Evolutionary conservation across 345 rosid species (phyloP).

Genomic region (Pugionium cornutum): DNA sequence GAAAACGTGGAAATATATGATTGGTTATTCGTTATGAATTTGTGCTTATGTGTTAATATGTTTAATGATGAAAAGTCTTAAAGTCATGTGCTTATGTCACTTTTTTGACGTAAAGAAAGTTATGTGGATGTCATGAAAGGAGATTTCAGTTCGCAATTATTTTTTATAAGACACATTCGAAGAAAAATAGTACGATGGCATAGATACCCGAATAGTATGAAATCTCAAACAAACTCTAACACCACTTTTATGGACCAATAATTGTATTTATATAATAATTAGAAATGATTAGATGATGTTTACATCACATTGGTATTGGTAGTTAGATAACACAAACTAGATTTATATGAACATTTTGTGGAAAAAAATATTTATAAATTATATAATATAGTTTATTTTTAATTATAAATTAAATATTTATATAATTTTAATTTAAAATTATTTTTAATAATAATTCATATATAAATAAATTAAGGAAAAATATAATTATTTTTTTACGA

Average conservation of each 20-base stretch:
- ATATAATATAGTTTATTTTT: too few relatives aligned
- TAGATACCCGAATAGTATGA: background rate
- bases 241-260: background rate
- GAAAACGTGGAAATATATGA: conserved; percentile 4
- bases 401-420: too few relatives aligned
- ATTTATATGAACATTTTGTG: too few relatives aligned
- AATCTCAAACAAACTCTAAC: background rate
- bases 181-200: background rate
- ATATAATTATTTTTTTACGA: too few relatives aligned
- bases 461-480: too few relatives aligned
- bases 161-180: background rate
- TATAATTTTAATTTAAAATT: too few relatives aligned
- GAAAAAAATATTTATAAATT: too few relatives aligned
- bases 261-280: background rate
- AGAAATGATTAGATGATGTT: background rate
- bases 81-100: conserved; percentile 8
- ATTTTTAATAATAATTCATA: too few relatives aligned
- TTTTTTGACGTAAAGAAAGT: conserved; percentile 2
- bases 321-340: background rate
- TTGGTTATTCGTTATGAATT: background rate
- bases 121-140: background rate
- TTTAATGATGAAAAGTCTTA: background rate
- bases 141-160: background rate
- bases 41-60: background rate
- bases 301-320: background rate